These are phyloP conservation scores for Tuber calosporum DNA, from an alignment of 495 filamentous ascomycete genomes.

Conservation along the genomic window DNA sequence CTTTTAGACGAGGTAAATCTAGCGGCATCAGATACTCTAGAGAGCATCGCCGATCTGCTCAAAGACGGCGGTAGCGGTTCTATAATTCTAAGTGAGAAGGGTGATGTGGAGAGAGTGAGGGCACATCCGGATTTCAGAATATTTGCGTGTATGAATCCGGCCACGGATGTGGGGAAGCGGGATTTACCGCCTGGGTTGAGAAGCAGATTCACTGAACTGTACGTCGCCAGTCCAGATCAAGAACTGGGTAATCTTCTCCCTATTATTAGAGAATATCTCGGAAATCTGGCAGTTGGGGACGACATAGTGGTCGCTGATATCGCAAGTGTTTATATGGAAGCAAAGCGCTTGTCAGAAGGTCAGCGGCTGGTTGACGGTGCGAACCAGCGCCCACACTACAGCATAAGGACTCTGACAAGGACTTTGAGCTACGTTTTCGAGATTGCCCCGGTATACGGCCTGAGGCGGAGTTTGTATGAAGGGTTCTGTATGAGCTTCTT, in stretches of 20 bases:
- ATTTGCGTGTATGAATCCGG: conserved; percentile 98
- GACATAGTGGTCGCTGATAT: conserved; percentile 65
- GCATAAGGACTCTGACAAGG: conserved; percentile 86
- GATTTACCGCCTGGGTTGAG: conserved; percentile 79
- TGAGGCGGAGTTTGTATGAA: conserved; percentile 81
- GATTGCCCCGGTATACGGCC: conserved; percentile 75
- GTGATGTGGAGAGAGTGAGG: conserved; percentile 75
- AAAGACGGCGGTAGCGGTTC: conserved; percentile 63
- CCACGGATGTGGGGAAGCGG: conserved; percentile 91
- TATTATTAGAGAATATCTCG: conserved; percentile 80
- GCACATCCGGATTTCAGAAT: conserved; percentile 92
- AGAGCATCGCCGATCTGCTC: conserved; percentile 82
- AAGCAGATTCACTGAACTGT: conserved; percentile 88
- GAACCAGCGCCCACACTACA: conserved; percentile 90
- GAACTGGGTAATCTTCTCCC: conserved; percentile 73
- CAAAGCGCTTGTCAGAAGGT: conserved; percentile 68
- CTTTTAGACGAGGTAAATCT: conserved; percentile 97
- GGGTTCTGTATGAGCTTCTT: conserved; percentile 98
- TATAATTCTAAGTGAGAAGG: conserved; percentile 82
- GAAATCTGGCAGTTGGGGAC: conserved; percentile 57
- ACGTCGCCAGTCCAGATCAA: conserved; percentile 78
- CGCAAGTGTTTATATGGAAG: conserved; percentile 75
- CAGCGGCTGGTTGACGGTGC: conserved; percentile 88
- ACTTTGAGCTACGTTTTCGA: conserved; percentile 78
- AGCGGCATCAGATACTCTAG: conserved; percentile 85